A percentile compares a stretch with the other conserved stretches of the same genome.
phyloP scores from a whole-genome alignment of 2,329 filamentous ascomycete species.

The Thielaviopsis ethacetica region DNA sequence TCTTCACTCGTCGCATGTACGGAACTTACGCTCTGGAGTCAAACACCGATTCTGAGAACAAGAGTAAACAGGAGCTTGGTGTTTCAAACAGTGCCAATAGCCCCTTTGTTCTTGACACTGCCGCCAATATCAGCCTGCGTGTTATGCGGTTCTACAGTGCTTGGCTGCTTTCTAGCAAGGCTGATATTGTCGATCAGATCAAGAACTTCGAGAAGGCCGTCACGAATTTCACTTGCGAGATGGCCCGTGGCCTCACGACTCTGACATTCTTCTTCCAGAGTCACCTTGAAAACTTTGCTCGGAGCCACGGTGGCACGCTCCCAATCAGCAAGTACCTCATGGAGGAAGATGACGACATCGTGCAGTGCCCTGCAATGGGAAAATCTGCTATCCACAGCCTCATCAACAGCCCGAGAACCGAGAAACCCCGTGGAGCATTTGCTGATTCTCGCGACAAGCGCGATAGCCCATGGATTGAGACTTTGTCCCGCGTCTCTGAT shows the following conservation, averaged over 20 bases:
- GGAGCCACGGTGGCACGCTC: neutral
- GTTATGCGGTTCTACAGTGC: constrained; percentile 12
- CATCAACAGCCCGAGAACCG: neutral
- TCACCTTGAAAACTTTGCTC: constrained; percentile 6
- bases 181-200: constrained; percentile 2
- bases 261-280: constrained; percentile 8
- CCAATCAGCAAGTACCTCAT: constrained; percentile 11
- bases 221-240: constrained; percentile 7
- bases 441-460: neutral
- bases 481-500: constrained; percentile 6
- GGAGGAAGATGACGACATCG: constrained; percentile 11
- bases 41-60: neutral
- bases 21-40: constrained; percentile 1
- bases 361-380: constrained; percentile 8
- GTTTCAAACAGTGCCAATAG: constrained; percentile 14
- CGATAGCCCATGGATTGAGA: constrained; percentile 7
- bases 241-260: constrained; percentile 11
- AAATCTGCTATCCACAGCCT: constrained; percentile 1
- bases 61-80: constrained; percentile 22
- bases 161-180: constrained; percentile 12
- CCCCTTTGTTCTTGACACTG: neutral
- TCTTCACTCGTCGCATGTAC: constrained; percentile 7
- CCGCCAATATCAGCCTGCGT: constrained; percentile 10
- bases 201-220: constrained; percentile 1
- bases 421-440: neutral